Conservation (phyloP, 2,329 filamentous ascomycete genomes). For the Alternaria sp. region DNA sequence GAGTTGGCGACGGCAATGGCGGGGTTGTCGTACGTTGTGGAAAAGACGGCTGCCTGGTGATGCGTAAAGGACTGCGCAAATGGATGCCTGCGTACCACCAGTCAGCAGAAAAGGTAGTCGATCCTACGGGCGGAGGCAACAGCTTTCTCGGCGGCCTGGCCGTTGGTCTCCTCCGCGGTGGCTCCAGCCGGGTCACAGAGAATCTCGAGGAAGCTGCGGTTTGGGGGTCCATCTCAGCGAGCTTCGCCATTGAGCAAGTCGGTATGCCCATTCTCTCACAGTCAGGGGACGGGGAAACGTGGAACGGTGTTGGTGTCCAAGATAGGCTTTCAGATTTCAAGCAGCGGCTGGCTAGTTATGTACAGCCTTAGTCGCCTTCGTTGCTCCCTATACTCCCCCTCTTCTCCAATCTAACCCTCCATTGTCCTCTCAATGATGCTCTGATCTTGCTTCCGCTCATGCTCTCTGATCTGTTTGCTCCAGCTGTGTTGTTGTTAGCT, state of each 20-base stretch:
- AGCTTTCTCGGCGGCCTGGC: conserved; percentile 76
- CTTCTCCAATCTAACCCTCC: conserved; percentile 18
- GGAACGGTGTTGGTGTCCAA: conserved; percentile 58
- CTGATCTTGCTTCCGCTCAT: conserved; percentile 64
- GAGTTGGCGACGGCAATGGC: conserved; percentile 53
- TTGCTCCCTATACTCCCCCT: conserved; percentile 6
- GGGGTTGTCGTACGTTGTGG: conserved; percentile 75
- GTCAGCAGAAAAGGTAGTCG: conserved; percentile 69
- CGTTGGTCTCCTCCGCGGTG: conserved; percentile 61
- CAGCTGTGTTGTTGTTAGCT: conserved; percentile 62
- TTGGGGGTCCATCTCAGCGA: conserved; percentile 84
- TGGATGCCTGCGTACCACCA: conserved; percentile 84
- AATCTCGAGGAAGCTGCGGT: conserved; percentile 73
- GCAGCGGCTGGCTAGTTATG: conserved; percentile 50
- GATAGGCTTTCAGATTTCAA: conserved; percentile 56
- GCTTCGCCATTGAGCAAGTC: conserved; percentile 94
- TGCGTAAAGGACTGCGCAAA: conserved; percentile 51
- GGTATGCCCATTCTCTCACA: conserved; percentile 72
- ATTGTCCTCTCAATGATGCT: conserved; percentile 27
- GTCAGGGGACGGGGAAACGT: conserved; percentile 51
- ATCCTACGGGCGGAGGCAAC: conserved; percentile 94
- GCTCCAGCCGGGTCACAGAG: conserved; percentile 56
- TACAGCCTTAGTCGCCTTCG: conserved; percentile 47
- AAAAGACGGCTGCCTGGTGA: conserved; percentile 72
- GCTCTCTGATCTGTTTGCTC: conserved; percentile 75